Evolutionary conservation across 148 eudicot genomes (phyloP).

Genomic region (Amaranthus palmeri): DNA sequence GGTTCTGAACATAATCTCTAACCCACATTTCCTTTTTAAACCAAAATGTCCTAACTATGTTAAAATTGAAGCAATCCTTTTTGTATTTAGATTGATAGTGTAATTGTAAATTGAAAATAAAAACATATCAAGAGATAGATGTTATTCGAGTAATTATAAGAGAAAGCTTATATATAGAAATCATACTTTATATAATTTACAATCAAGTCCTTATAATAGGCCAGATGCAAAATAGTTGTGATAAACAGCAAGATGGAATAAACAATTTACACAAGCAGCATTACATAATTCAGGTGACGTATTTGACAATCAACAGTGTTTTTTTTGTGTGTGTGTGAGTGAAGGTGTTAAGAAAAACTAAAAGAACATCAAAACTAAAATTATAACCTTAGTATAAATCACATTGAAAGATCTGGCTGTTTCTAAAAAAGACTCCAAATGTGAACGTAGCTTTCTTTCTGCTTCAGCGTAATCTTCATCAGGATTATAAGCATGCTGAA

Average conservation of each 20-base stretch:
- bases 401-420: conserved; percentile 85
- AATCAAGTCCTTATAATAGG: background rate
- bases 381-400: conserved; percentile 82
- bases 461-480: conserved; percentile 88
- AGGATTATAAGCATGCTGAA: conserved; percentile 83
- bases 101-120: background rate
- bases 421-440: conserved; percentile 89
- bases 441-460: conserved; percentile 66
- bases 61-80: background rate
- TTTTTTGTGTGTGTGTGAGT: no score
- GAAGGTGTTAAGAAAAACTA: background rate
- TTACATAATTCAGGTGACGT: no score
- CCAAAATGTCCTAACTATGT: background rate
- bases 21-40: background rate
- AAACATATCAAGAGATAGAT: background rate
- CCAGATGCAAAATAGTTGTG: conserved; percentile 1
- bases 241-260: background rate
- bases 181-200: background rate
- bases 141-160: background rate
- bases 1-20: background rate
- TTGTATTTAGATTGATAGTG: background rate
- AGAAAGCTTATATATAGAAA: background rate
- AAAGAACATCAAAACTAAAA: conserved; percentile 7
- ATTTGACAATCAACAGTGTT: no score
- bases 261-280: background rate